Evolutionary conservation across 176 grass and related monocot species (phyloP).

Genomic region (Zoysia pacifica): DNA sequence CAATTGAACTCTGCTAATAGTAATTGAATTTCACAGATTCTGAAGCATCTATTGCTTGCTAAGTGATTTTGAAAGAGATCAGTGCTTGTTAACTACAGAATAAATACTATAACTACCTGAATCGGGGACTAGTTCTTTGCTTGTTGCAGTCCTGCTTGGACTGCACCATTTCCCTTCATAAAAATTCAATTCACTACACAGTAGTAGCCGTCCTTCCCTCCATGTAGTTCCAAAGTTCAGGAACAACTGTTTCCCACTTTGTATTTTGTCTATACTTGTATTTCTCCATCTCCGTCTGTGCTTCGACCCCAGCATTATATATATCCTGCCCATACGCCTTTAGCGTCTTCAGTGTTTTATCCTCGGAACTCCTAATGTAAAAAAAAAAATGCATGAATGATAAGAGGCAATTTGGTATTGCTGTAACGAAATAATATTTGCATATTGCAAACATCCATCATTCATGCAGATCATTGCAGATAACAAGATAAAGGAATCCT

Average conservation of each 20-base stretch:
- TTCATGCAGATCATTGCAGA: too few species aligned
- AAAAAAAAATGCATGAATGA: background rate
- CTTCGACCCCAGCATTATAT: background rate
- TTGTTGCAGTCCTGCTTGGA: background rate
- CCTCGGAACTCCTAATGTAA: background rate
- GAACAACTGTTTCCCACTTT: background rate
- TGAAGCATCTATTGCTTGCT: too few species aligned
- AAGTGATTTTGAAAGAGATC: too few species aligned
- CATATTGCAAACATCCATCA: too few species aligned
- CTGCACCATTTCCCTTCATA: background rate
- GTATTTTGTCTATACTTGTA: background rate
- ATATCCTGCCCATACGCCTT: background rate
- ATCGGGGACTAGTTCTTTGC: background rate
- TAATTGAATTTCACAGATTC: too few species aligned
- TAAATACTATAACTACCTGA: background rate
- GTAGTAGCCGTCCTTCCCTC: conserved; percentile 13
- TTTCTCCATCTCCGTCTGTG: conserved; percentile 6
- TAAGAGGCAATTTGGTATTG: too few species aligned
- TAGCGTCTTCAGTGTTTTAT: background rate
- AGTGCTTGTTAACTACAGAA: background rate
- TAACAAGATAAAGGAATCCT: too few species aligned
- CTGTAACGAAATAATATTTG: too few species aligned
- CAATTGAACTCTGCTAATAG: too few species aligned
- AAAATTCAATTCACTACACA: conserved; percentile 5
- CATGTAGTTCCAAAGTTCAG: conserved; percentile 26